Evolutionary conservation across 2,329 filamentous ascomycete genomes (phyloP).

Genomic region (Drechslera avenae): DNA sequence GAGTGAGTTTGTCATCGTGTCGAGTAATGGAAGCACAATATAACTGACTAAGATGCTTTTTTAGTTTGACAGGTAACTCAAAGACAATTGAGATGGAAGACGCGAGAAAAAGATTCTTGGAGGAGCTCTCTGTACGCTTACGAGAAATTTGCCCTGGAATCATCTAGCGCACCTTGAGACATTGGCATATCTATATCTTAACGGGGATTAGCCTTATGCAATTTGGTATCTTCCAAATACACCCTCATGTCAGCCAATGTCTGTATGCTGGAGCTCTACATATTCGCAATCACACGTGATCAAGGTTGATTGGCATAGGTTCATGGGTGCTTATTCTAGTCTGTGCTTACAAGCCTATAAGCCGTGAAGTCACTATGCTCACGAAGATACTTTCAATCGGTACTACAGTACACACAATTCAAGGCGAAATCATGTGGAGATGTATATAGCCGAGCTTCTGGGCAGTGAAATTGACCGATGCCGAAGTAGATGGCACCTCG

Average conservation of each 20-base stretch:
- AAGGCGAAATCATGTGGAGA: background rate
- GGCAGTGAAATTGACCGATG: background rate
- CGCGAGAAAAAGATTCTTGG: background rate
- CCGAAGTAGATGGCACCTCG: background rate
- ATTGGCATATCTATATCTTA: too few species aligned
- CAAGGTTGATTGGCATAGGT: too few species aligned
- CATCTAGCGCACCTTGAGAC: background rate
- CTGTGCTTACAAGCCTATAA: too few species aligned
- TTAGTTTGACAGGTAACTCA: background rate
- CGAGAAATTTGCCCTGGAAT: background rate
- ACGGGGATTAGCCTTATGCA: too few species aligned
- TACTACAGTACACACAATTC: too few species aligned
- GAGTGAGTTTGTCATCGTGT: constrained; percentile 6
- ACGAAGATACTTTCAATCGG: too few species aligned
- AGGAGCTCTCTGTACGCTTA: background rate
- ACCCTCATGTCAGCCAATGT: too few species aligned
- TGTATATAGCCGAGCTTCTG: background rate
- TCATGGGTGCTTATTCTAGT: too few species aligned
- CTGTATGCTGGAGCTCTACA: too few species aligned
- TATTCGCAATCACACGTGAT: too few species aligned
- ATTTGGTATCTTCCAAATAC: too few species aligned
- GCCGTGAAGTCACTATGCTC: too few species aligned
- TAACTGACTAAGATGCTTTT: background rate
- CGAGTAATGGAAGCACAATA: background rate
- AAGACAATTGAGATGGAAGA: background rate